These are phyloP conservation scores for grape (Vitis vinifera) DNA, from an alignment of 164 flowering plant genomes.

Conservation along the genomic window DNA sequence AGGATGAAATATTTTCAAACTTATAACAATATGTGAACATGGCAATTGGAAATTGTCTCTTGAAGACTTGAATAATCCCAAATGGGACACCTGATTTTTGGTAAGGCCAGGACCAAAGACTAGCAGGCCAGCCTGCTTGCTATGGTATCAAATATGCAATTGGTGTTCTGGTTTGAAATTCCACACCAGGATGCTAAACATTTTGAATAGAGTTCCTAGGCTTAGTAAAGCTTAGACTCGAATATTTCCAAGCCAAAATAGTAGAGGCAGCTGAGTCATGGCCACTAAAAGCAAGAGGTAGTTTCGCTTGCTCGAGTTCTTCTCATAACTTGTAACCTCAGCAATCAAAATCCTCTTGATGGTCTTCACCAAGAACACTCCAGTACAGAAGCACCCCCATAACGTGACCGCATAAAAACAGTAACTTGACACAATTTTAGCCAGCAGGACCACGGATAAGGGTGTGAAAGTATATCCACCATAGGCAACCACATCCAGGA, in stretches of 20 bases:
- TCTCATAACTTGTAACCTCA: slow-evolving; percentile 6
- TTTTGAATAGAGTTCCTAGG: too few relatives aligned
- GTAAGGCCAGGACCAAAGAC: background rate
- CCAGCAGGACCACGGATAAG: background rate
- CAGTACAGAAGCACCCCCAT: slow-evolving; percentile 16
- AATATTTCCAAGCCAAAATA: slow-evolving; percentile 11
- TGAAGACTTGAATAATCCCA: too few relatives aligned
- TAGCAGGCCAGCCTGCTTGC: too few relatives aligned
- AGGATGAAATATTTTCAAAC: too few relatives aligned
- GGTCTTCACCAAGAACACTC: slow-evolving; percentile 15
- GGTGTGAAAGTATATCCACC: slow-evolving; percentile 11
- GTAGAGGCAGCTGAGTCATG: background rate
- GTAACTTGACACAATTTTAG: slow-evolving; percentile 7
- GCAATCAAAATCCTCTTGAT: slow-evolving; percentile 14
- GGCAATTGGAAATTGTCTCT: too few relatives aligned
- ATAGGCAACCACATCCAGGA: slow-evolving; percentile 13
- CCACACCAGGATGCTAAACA: too few relatives aligned
- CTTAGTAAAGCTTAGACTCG: background rate
- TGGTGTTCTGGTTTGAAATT: too few relatives aligned
- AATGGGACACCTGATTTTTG: background rate
- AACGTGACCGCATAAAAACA: slow-evolving; percentile 3
- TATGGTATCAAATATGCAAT: too few relatives aligned
- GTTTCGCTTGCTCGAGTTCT: slow-evolving; percentile 7
- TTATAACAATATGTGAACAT: too few relatives aligned
- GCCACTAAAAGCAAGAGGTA: slow-evolving; percentile 11